Evolutionary conservation across 31 red algal genomes (phyloP), one percentile per base, ranked within the genome.

Genomic region (Endocladia muricata): DNA sequence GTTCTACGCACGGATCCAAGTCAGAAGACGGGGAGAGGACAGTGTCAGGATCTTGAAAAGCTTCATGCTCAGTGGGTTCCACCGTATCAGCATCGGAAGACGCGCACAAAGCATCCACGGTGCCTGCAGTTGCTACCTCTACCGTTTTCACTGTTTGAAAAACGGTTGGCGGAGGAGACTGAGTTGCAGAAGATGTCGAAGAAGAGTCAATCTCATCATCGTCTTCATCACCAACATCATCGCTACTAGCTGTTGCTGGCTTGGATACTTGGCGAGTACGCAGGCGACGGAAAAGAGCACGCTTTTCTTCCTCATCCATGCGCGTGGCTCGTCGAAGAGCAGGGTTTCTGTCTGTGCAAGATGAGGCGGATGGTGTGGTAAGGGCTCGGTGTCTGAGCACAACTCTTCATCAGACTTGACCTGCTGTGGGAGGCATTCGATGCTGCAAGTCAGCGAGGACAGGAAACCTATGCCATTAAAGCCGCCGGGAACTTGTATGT

Each of bases 31-130:
- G 47, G 70, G 25, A 35, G 8, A 4, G 68, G 3, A 8, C 23
- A 33, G 28, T 43, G 36, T 28, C n/a, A 35, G 36, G 66, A 19
- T 29, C 8, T 25, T 11, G 22, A 8, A 9, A n/a, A 8, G 31
- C 11, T 13, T 66, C 33, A 29, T 65, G 28, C 17, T 32, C 30
- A 29, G 75, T 62, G 2, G 82, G 82, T 40, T 85, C 82, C 37
- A 85, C 47, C 30, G 82, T 85, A 3, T 73, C 82, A 9, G 82
- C 82, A 36, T 85, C 82, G 9, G 82, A 85, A 37, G 82, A 74
- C n/a, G 71, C 71, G 43, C 61, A 37, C 15, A 5, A 38, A 8
- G 33, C 3, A 28, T 49, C 38, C 29, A n/a, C n/a, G n/a, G n/a
- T n/a, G n/a, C n/a, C n/a, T n/a, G n/a, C n/a, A n/a, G n/a, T n/a